Percentiles rank a stretch among this genome's conserved stretches.
Conservation (phyloP, 2,329 filamentous ascomycete species). For the Verticillium alfalfae region DNA sequence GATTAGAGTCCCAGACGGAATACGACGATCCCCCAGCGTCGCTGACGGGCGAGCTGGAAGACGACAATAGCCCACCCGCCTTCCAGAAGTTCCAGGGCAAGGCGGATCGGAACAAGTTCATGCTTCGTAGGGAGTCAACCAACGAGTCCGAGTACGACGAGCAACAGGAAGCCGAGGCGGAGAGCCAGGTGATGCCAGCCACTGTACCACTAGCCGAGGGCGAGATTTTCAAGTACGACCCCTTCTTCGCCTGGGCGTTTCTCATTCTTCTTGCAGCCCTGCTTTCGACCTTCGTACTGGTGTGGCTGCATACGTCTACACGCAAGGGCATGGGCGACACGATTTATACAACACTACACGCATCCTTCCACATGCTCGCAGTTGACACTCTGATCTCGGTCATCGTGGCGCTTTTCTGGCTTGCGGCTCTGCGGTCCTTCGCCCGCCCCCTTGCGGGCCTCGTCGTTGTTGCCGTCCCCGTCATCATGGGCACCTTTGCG, state of each 20-base stretch:
- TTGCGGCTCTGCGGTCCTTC: slow-evolving; percentile 82
- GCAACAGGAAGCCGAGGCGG: slow-evolving; percentile 18
- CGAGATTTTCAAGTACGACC: slow-evolving; percentile 76
- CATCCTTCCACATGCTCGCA: slow-evolving; percentile 83
- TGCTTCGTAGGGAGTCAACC: slow-evolving; percentile 34
- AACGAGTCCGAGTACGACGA: slow-evolving; percentile 41
- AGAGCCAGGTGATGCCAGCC: slow-evolving; percentile 26
- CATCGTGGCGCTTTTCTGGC: slow-evolving; percentile 83
- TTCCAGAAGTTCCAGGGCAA: slow-evolving; percentile 54
- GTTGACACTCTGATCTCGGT: slow-evolving; percentile 89
- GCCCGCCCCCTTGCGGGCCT: slow-evolving; percentile 76
- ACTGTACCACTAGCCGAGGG: slow-evolving; percentile 52
- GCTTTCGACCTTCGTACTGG: slow-evolving; percentile 81
- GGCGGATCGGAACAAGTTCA: slow-evolving; percentile 29
- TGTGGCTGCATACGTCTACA: slow-evolving; percentile 80
- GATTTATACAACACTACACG: slow-evolving; percentile 82
- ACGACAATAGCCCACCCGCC: slow-evolving; percentile 51
- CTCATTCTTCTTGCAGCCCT: slow-evolving; percentile 78
- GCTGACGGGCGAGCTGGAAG: slow-evolving; percentile 34
- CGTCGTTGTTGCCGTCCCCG: slow-evolving; percentile 77
- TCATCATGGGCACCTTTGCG: slow-evolving; percentile 83
- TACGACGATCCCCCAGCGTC: slow-evolving; percentile 57
- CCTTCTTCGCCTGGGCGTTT: slow-evolving; percentile 88
- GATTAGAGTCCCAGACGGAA: slow-evolving; percentile 64
- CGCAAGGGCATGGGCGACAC: slow-evolving; percentile 82